These are phyloP conservation scores for Periconia sp. DNA, from an alignment of 2,329 filamentous ascomycete genomes.

Conservation along the genomic window DNA sequence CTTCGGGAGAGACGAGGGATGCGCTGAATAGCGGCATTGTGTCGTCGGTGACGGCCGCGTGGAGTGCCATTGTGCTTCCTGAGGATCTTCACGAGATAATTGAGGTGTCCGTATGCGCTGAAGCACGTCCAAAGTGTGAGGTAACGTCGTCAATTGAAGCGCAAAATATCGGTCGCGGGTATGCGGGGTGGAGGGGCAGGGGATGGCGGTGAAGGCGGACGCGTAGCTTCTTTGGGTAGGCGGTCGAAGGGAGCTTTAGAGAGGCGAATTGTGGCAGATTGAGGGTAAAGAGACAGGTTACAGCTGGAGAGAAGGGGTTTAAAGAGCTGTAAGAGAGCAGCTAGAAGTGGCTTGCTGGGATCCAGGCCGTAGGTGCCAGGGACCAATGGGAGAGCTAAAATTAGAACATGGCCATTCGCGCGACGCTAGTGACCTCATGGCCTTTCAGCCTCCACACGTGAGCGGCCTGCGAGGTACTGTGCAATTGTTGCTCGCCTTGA, in stretches of 20 bases:
- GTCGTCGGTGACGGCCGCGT: conserved; percentile 28
- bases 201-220: conserved; percentile 6
- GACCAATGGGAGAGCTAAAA: conserved; percentile 6
- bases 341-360: conserved; percentile 2
- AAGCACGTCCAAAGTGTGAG: no score
- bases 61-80: conserved; percentile 19
- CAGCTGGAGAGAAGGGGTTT: not conserved
- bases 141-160: no score
- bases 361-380: not conserved
- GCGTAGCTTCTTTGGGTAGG: conserved; percentile 4
- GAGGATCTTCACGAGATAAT: no score
- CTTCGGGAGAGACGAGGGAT: conserved; percentile 77
- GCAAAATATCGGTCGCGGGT: no score
- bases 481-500: no score
- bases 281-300: not conserved
- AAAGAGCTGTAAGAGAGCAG: not conserved
- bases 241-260: not conserved
- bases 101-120: no score
- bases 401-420: conserved; percentile 1
- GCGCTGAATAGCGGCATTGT: conserved; percentile 73
- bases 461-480: no score
- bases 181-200: conserved; percentile 1
- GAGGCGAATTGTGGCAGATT: not conserved
- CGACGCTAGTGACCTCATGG: not conserved
- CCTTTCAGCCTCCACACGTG: no score